These are phyloP conservation scores for Brassica incana DNA, from an alignment of 345 rosid species.

Conservation along the genomic window DNA sequence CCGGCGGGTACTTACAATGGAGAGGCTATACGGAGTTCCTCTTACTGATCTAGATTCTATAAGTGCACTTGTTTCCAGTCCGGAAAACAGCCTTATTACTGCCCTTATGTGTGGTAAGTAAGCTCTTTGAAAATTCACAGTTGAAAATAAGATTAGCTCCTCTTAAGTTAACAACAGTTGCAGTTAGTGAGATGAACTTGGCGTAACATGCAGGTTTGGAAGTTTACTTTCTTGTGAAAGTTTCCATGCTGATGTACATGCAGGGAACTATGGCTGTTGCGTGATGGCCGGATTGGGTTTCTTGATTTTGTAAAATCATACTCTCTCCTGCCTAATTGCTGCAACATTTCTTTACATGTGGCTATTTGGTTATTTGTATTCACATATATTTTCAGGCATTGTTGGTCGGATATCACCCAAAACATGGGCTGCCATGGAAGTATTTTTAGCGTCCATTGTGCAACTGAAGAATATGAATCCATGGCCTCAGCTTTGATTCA, in stretches of 20 bases:
- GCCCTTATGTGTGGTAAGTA: constrained; percentile 98
- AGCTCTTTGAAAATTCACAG: constrained; percentile 25
- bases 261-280: constrained; percentile 92
- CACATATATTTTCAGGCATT: constrained; percentile 56
- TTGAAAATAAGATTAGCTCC: neutral
- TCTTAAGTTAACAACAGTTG: neutral
- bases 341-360: constrained; percentile 18
- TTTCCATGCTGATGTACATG: constrained; percentile 99
- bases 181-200: constrained; percentile 3
- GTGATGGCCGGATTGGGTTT: constrained; percentile 96
- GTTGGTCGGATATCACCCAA: constrained; percentile 98
- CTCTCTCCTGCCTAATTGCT: constrained; percentile 12
- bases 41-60: constrained; percentile 93
- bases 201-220: constrained; percentile 70
- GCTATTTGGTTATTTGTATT: constrained; percentile 1
- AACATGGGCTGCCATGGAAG: constrained; percentile 97
- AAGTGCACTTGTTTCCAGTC: constrained; percentile 82
- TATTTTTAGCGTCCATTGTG: constrained; percentile 76
- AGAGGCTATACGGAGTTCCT: constrained; percentile 97
- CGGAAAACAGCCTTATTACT: constrained; percentile 86
- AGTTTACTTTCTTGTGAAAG: constrained; percentile 91
- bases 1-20: constrained; percentile 82
- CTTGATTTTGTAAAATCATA: constrained; percentile 79
- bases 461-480: constrained; percentile 79
- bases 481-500: constrained; percentile 95